phyloP scores from a whole-genome alignment of 352 stramenopile genomes.

The Phytophthora colocasiae region DNA sequence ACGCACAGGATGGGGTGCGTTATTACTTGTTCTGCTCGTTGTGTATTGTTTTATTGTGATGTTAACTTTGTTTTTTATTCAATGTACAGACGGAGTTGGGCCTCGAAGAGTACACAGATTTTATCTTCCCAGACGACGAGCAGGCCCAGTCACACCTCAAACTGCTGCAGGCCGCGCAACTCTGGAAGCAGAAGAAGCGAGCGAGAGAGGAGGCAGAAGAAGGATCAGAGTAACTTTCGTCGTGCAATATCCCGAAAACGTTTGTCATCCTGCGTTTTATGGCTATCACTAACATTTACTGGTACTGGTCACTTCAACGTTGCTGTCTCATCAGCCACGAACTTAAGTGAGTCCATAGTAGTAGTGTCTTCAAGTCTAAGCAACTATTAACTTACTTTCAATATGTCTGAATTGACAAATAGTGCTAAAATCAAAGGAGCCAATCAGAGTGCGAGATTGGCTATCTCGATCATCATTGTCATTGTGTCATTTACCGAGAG shows the following conservation, averaged over 20 bases:
- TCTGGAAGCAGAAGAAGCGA: slow-evolving; percentile 95
- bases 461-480: slow-evolving; percentile 2
- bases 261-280: slow-evolving; percentile 3
- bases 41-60: slow-evolving; percentile 7
- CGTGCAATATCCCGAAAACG: slow-evolving; percentile 4
- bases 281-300: neutral
- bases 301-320: slow-evolving; percentile 23
- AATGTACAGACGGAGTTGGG: slow-evolving; percentile 80
- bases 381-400: no score
- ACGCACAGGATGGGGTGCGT: slow-evolving; percentile 90
- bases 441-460: neutral
- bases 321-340: slow-evolving; percentile 28
- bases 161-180: slow-evolving; percentile 96
- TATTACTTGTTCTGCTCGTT: neutral
- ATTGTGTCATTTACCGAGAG: slow-evolving; percentile 17
- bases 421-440: neutral
- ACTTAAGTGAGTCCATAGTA: neutral
- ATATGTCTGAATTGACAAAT: slow-evolving; percentile 3
- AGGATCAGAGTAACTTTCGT: slow-evolving; percentile 1
- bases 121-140: slow-evolving; percentile 99
- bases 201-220: slow-evolving; percentile 52
- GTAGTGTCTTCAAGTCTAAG: no score
- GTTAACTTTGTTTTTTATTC: slow-evolving; percentile 21
- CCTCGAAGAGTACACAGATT: slow-evolving; percentile 99
- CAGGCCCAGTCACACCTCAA: slow-evolving; percentile 96